These are phyloP conservation scores for Urochloa ruziziensis DNA, from an alignment of 176 grass and related monocot species.

Conservation along the genomic window DNA sequence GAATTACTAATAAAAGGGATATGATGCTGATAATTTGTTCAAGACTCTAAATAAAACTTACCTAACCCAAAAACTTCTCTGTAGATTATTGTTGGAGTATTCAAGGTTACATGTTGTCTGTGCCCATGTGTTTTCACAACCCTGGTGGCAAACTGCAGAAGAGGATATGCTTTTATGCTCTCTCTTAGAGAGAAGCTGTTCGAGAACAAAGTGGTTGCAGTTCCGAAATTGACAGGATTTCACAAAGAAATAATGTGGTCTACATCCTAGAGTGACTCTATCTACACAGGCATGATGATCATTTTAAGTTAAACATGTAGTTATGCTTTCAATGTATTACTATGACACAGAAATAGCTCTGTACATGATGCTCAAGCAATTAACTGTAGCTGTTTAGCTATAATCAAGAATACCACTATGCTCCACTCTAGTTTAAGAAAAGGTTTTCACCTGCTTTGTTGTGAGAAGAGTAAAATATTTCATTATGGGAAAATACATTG, in stretches of 20 bases:
- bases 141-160: background rate
- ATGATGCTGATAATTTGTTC: background rate
- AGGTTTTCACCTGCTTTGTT: background rate
- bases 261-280: background rate
- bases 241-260: background rate
- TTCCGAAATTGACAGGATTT: background rate
- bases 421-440: background rate
- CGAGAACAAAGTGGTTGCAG: constrained; percentile 7
- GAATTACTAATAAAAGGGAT: background rate
- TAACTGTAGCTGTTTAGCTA: background rate
- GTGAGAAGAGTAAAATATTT: background rate
- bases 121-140: background rate
- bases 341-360: background rate
- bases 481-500: background rate
- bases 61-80: background rate
- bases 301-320: background rate
- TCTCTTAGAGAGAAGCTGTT: background rate
- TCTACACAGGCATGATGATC: background rate
- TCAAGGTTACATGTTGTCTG: too few species aligned
- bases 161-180: background rate
- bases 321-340: background rate
- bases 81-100: background rate
- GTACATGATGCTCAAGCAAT: background rate
- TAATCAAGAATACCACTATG: background rate
- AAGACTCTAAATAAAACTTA: background rate